Evolutionary conservation across 441 rosid species (phyloP), one percentile per base, ranked within the genome.

Genomic region (Gossypium schwendimanii): DNA sequence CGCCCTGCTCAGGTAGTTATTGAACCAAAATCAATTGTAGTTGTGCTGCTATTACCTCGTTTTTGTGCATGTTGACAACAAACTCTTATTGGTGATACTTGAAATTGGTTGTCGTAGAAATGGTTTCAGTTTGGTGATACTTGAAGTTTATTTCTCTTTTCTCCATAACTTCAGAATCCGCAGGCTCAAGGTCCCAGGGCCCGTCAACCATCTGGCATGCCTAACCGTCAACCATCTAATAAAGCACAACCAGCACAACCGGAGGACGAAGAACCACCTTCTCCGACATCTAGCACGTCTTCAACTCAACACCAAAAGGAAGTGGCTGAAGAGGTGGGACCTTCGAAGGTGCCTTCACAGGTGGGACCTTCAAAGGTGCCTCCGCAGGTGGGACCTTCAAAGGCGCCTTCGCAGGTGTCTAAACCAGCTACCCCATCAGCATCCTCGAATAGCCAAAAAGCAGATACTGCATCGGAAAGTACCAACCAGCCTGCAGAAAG

Each of bases 271-370:
- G 93, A 87, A 83, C 92, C 97, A 15, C 82, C 88, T 72, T 81
- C 93, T 12, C 87, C 89, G 33, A 80, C 89, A 62, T 87, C 96
- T 47, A 83, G 85, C 77, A 72, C 82, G n/a, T 79, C 90, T 52
- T 89, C 93, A 18, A 82, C 85, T 72, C 88, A 85, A 82, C 84
- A 88, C 75, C 93, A 78, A 58, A 70, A 71, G 66, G 96, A 94
- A 50, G 78, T 53, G 61, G 81, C 80, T 9, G 97, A 86, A 66
- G 87, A 79, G 70, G 79, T 76, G 6, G 87, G 75, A 64, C 81
- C 84, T 50, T 66, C 85, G 24, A 79, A 81, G 72, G 80, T 61
- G 26, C 75, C 83, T 39, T 65, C 86, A 26, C 77, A 80, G 70
- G 81, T 60, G 54, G 74, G 50, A 45, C 81, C 84, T 50, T 66